phyloP scores from a whole-genome alignment of 441 rosid genomes.

The Francoa sonchifolia region DNA sequence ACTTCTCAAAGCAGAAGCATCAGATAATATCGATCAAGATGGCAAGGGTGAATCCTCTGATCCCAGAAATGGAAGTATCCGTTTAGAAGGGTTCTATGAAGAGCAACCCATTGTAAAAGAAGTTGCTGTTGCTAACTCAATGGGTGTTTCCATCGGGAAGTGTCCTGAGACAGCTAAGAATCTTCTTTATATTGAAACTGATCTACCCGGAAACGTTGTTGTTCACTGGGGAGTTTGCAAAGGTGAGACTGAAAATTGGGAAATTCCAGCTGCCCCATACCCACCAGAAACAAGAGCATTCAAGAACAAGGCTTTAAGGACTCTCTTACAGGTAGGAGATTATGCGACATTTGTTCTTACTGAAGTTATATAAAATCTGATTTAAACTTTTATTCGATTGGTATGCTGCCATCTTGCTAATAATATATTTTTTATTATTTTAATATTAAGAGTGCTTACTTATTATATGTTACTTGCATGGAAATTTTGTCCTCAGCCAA shows the following conservation, averaged over 20 bases:
- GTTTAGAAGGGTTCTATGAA: constrained; percentile 51
- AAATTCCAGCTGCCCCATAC: constrained; percentile 64
- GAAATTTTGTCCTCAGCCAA: constrained; percentile 39
- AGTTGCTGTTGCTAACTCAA: constrained; percentile 31
- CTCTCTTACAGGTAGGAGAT: constrained; percentile 52
- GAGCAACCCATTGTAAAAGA: constrained; percentile 53
- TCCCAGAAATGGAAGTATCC: constrained; percentile 25
- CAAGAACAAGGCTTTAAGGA: constrained; percentile 76
- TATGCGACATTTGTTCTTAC: constrained; percentile 10
- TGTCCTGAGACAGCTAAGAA: constrained; percentile 53
- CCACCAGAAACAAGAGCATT: constrained; percentile 65
- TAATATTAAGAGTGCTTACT: no score
- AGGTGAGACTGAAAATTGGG: constrained; percentile 63
- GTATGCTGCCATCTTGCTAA: constrained; percentile 2
- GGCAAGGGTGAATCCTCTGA: constrained; percentile 18
- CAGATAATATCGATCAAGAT: constrained; percentile 22
- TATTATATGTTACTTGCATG: no score
- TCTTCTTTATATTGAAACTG: constrained; percentile 57
- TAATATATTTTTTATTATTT: no score
- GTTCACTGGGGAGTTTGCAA: constrained; percentile 98
- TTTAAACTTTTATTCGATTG: constrained; percentile 7
- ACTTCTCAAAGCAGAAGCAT: constrained; percentile 31
- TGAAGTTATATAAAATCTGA: constrained; percentile 1
- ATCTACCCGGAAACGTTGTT: constrained; percentile 67
- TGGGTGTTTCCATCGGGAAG: constrained; percentile 48